phyloP scores from a whole-genome alignment of 495 filamentous ascomycete species.

The Penicillium odoratum region DNA sequence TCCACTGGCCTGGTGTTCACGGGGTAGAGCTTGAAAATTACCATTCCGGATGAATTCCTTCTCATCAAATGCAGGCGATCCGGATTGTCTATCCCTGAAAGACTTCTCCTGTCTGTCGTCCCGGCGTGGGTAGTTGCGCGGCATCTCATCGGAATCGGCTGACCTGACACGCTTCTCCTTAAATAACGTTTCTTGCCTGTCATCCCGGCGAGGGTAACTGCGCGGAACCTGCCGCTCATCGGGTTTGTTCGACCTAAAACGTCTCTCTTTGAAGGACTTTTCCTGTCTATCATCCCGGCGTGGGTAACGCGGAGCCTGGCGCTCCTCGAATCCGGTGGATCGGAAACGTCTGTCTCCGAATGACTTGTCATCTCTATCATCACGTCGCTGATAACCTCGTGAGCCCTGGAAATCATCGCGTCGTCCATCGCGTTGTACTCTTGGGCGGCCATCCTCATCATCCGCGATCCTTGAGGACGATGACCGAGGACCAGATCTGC shows the following conservation, averaged over 20 bases:
- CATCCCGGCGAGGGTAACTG: background rate
- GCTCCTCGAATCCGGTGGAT: background rate
- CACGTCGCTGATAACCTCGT: background rate
- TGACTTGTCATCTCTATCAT: background rate
- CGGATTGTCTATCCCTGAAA: background rate
- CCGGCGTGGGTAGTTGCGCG: background rate
- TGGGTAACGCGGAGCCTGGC: no score
- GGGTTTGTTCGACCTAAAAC: no score
- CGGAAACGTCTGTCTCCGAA: background rate
- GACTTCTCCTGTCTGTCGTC: background rate
- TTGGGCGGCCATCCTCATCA: background rate
- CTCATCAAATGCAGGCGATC: slow-evolving; percentile 27
- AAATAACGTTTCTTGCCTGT: background rate
- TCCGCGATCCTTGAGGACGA: slow-evolving; percentile 4
- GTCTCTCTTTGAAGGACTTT: background rate
- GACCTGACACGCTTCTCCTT: background rate
- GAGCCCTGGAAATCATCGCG: background rate
- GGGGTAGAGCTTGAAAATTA: slow-evolving; percentile 31
- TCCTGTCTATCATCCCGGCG: background rate
- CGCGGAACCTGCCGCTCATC: background rate
- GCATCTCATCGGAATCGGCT: background rate
- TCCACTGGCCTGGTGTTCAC: slow-evolving; percentile 23
- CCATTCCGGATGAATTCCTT: slow-evolving; percentile 39
- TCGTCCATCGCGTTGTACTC: slow-evolving; percentile 3
- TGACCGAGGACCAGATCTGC: slow-evolving; percentile 33